Evolutionary conservation across 2,329 filamentous ascomycete genomes (phyloP), one percentile per base, ranked within the genome.

Genomic region (Beauveria caledonica): DNA sequence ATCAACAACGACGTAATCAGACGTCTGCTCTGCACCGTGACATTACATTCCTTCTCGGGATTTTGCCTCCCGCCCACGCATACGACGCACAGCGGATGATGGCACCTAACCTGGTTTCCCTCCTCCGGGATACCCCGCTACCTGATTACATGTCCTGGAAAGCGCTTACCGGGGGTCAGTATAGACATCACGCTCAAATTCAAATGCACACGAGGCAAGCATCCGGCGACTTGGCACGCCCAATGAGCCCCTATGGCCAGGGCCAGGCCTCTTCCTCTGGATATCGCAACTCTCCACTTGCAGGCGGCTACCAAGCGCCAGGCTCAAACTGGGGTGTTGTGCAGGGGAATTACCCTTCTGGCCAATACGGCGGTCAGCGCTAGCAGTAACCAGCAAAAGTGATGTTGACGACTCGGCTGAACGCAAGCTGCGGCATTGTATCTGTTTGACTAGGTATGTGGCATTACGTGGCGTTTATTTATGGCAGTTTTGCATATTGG

Each of bases 31-130:
- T 97, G 42, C 90, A 93, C 29, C 85, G 89, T 45, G 82, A 85
- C 63, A 81, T 86, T 46, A 84, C 79, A 0, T 86, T 85, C 65
- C 68, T 86, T 17, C 77, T 95, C 11, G 85, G 86, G 65, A 86
- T 92, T 63, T 86, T 95, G 13, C 92, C 92, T 0, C 79, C 84
- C 1, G 82, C 89, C 1, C 83, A 88, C 25, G 80, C 84, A 8
- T 97, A 95, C 73, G 84, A 86, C 58, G 83, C 84, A 21, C 82
- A 84, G 44, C 82, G 85, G 11, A 87, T 96, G 67, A 88, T 83
- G 64, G 77, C 91, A 0, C 78, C 85, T 39, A 86, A 82, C 62
- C 79, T 97, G 75, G 87, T 94, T 7, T 82, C 84, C 36, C 77
- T 97, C 45, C 77, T 99, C 23, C 82, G 86, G 36, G 81, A 85